Evolutionary conservation across 345 rosid species (phyloP).

Genomic region (Eucalyptus curtisii): DNA sequence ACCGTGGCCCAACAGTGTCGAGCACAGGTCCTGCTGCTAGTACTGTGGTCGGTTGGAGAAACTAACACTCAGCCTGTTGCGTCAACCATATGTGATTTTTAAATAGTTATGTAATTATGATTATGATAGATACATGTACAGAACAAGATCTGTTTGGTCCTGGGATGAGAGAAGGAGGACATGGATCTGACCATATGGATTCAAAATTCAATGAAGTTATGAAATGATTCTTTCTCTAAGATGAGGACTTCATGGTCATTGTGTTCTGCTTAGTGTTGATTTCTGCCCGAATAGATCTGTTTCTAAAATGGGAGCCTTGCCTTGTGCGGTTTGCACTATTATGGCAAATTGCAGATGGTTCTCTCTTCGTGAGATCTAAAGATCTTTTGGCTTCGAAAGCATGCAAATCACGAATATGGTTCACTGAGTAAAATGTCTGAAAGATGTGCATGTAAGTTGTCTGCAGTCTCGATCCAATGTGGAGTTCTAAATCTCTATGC

Average conservation of each 20-base stretch:
- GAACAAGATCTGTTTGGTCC: background rate
- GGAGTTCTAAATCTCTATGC: background rate
- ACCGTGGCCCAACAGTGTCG: constrained; percentile 26
- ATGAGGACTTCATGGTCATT: background rate
- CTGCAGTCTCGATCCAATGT: background rate
- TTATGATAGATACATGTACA: background rate
- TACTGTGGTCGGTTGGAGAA: background rate
- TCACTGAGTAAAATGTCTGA: background rate
- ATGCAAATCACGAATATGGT: background rate
- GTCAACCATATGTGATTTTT: background rate
- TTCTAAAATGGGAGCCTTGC: background rate
- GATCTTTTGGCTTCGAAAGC: background rate
- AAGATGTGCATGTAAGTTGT: background rate
- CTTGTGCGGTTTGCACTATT: background rate
- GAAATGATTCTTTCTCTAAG: background rate
- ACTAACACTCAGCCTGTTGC: background rate
- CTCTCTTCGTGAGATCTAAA: background rate
- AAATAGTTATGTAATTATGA: background rate
- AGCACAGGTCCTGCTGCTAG: background rate
- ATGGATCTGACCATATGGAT: background rate
- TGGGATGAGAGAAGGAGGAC: background rate
- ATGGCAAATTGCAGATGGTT: background rate
- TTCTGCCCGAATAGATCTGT: background rate
- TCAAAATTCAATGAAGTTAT: background rate
- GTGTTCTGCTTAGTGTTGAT: background rate